Evolutionary conservation across 2,329 filamentous ascomycete species (phyloP).

Genomic region (Colletotrichum horii): DNA sequence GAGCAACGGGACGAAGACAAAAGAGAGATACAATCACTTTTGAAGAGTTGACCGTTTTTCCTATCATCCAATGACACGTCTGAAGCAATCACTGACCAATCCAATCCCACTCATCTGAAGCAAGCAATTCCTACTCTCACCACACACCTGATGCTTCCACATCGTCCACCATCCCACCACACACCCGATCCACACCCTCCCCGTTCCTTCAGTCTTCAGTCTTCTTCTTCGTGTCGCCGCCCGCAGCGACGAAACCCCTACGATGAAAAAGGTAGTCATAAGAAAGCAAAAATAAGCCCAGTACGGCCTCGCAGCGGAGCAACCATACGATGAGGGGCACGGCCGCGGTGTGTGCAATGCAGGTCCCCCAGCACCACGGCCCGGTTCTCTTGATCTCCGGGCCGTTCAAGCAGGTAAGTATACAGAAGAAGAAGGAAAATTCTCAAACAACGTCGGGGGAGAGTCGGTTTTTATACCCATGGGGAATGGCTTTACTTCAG

Average conservation of each 20-base stretch:
- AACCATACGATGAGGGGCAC: constrained; percentile 3
- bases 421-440: neutral
- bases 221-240: constrained; percentile 1
- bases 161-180: too few relatives aligned
- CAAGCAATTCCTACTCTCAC: too few relatives aligned
- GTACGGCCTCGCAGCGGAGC: neutral
- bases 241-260: neutral
- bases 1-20: neutral
- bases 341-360: constrained; percentile 11
- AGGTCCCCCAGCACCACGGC: neutral
- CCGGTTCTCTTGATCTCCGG: constrained; percentile 10
- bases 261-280: neutral
- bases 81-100: neutral
- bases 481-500: neutral
- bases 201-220: neutral
- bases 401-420: constrained; percentile 4
- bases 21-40: neutral
- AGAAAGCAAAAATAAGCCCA: neutral
- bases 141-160: too few relatives aligned
- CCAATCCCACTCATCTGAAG: neutral
- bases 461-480: neutral
- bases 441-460: neutral
- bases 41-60: neutral
- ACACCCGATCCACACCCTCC: neutral
- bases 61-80: neutral